Percentiles rank a stretch among this genome's conserved stretches.
These are phyloP conservation scores for Aspergillus aculeatus DNA, from an alignment of 2,329 filamentous ascomycete genomes.

Conservation along the genomic window DNA sequence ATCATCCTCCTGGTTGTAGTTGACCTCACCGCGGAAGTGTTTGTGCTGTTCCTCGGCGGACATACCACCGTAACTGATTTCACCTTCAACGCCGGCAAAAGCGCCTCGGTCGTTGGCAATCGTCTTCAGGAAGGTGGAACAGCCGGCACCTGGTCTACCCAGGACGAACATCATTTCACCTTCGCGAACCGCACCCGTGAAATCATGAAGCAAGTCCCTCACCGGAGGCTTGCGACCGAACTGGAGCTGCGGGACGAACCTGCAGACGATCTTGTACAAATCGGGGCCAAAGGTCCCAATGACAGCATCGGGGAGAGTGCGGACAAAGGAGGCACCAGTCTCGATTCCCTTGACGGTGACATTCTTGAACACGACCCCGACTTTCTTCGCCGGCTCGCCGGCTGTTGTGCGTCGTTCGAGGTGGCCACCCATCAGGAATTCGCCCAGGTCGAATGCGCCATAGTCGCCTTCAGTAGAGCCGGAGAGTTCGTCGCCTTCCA, in stretches of 20 bases:
- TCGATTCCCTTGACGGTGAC: slow-evolving; percentile 72
- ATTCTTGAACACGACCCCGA: slow-evolving; percentile 75
- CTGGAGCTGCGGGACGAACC: slow-evolving; percentile 53
- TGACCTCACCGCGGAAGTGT: slow-evolving; percentile 71
- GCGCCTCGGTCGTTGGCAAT: slow-evolving; percentile 68
- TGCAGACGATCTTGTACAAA: slow-evolving; percentile 63
- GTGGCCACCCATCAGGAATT: slow-evolving; percentile 72
- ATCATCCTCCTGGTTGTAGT: slow-evolving; percentile 76
- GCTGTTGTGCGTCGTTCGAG: slow-evolving; percentile 68
- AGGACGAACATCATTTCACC: slow-evolving; percentile 73
- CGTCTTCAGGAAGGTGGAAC: slow-evolving; percentile 73
- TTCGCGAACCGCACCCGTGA: slow-evolving; percentile 65
- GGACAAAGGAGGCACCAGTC: slow-evolving; percentile 65
- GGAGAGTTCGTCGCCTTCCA: slow-evolving; percentile 41
- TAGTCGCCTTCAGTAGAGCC: slow-evolving; percentile 21
- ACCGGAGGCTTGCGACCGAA: slow-evolving; percentile 51
- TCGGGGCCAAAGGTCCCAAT: slow-evolving; percentile 79
- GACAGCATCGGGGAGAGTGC: slow-evolving; percentile 71
- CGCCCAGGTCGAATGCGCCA: slow-evolving; percentile 63
- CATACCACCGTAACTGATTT: slow-evolving; percentile 71
- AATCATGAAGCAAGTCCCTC: slow-evolving; percentile 62
- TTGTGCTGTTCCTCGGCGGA: slow-evolving; percentile 66
- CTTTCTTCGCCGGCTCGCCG: slow-evolving; percentile 68
- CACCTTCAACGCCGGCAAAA: slow-evolving; percentile 66
- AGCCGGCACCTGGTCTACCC: slow-evolving; percentile 71